Conservation (phyloP, 83 land plant species). For the Picea abies region DNA sequence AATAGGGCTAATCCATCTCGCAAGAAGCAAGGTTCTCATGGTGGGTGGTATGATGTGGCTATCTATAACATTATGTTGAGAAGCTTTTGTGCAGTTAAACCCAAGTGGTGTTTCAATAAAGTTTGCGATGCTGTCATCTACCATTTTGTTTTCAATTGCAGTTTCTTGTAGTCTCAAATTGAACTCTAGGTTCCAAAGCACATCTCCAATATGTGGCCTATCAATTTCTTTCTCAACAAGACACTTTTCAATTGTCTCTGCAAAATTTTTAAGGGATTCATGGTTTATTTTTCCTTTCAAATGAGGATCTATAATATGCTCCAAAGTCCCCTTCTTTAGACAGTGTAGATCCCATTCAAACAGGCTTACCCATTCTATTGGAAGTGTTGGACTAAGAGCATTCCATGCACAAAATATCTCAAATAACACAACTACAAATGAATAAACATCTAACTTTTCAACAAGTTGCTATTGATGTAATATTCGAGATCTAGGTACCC, state of each 20-base stretch:
- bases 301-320: constrained; percentile 11
- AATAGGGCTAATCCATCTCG: too few relatives aligned
- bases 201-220: constrained; percentile 12
- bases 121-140: constrained; percentile 1
- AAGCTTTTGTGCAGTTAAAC: background rate
- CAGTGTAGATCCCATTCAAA: constrained; percentile 8
- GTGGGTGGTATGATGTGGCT: background rate
- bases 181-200: constrained; percentile 11
- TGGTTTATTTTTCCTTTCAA: constrained; percentile 5
- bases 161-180: constrained; percentile 7
- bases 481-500: constrained; percentile 29
- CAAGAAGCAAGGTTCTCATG: too few relatives aligned
- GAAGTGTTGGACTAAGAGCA: constrained; percentile 13
- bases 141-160: constrained; percentile 2
- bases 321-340: constrained; percentile 1
- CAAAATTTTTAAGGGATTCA: constrained; percentile 10
- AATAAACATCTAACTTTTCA: constrained; percentile 21
- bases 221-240: background rate
- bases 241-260: constrained; percentile 4
- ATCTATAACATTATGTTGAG: background rate
- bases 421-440: constrained; percentile 27
- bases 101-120: background rate
- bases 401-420: constrained; percentile 25
- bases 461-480: constrained; percentile 10
- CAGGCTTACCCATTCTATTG: constrained; percentile 1